These are phyloP conservation scores for Scutellaria galericulata DNA, from an alignment of 257 asterid species.

Conservation along the genomic window DNA sequence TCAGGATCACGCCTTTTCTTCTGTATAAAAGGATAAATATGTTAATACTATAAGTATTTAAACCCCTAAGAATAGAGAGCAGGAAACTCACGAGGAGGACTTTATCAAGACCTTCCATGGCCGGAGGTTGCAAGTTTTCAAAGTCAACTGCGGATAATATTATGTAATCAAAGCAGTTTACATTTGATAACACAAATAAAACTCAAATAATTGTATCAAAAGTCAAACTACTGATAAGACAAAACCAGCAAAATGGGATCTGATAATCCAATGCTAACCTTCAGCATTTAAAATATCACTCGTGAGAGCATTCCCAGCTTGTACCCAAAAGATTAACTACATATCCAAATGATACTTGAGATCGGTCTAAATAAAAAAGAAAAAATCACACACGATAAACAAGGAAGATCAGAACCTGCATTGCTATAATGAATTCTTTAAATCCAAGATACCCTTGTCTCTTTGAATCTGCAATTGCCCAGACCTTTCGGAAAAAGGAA, in stretches of 20 bases:
- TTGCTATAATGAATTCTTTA: constrained; percentile 66
- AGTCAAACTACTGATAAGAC: constrained; percentile 9
- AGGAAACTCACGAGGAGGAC: constrained; percentile 61
- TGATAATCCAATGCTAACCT: constrained; percentile 43
- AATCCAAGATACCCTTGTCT: constrained; percentile 82
- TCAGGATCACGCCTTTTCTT: constrained; percentile 60
- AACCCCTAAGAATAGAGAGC: constrained; percentile 19
- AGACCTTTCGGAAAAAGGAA: constrained; percentile 47
- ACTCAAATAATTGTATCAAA: not conserved
- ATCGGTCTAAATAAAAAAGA: not conserved
- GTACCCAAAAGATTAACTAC: constrained; percentile 74
- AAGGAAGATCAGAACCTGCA: constrained; percentile 61
- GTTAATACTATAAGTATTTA: constrained; percentile 18
- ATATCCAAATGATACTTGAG: constrained; percentile 23
- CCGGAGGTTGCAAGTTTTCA: constrained; percentile 68
- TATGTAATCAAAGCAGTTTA: constrained; percentile 11
- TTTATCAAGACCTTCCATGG: constrained; percentile 74
- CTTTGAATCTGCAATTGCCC: constrained; percentile 89
- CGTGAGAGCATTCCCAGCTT: constrained; percentile 64
- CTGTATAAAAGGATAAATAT: constrained; percentile 42
- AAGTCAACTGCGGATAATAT: constrained; percentile 63
- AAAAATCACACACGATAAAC: not conserved
- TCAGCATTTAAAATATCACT: constrained; percentile 50
- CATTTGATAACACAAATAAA: constrained; percentile 22
- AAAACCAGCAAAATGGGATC: not conserved